phyloP scores from a whole-genome alignment of 2,329 filamentous ascomycete species.

The Talaromyces funiculosus region DNA sequence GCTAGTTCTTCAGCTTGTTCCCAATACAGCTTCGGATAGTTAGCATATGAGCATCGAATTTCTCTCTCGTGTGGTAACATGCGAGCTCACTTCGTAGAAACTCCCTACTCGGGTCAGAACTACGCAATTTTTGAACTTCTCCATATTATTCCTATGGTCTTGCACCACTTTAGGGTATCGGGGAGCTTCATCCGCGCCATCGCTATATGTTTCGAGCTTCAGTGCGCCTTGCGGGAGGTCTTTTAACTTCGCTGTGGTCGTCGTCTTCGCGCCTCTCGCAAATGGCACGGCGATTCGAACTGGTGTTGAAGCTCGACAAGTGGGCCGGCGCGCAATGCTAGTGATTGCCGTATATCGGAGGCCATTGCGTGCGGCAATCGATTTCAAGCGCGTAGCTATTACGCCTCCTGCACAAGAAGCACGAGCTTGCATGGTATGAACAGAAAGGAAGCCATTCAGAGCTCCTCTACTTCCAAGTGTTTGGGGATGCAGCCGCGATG shows the following conservation, averaged over 20 bases:
- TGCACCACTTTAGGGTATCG: constrained; percentile 82
- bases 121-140: constrained; percentile 83
- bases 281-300: constrained; percentile 13
- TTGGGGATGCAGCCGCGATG: neutral
- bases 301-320: constrained; percentile 10
- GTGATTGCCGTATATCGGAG: neutral
- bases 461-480: neutral
- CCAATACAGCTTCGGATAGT: constrained; percentile 66
- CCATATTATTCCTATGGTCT: constrained; percentile 84
- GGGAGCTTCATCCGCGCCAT: constrained; percentile 44
- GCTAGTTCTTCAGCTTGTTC: constrained; percentile 88
- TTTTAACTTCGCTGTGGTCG: constrained; percentile 36
- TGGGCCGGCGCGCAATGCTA: constrained; percentile 12
- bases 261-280: constrained; percentile 32
- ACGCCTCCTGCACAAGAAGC: constrained; percentile 1
- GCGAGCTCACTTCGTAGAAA: constrained; percentile 69
- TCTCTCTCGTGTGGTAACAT: neutral
- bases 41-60: neutral
- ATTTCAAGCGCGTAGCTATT: constrained; percentile 14
- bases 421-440: constrained; percentile 13
- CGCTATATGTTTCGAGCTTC: constrained; percentile 37
- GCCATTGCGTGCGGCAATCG: neutral
- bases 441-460: neutral
- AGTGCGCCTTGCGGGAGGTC: constrained; percentile 55
- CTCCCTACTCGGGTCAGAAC: constrained; percentile 86